Percentiles rank a stretch among this genome's conserved stretches.
These are phyloP conservation scores for Yamadazyma philogaea DNA, from an alignment of 805 yeast species.

Conservation along the genomic window DNA sequence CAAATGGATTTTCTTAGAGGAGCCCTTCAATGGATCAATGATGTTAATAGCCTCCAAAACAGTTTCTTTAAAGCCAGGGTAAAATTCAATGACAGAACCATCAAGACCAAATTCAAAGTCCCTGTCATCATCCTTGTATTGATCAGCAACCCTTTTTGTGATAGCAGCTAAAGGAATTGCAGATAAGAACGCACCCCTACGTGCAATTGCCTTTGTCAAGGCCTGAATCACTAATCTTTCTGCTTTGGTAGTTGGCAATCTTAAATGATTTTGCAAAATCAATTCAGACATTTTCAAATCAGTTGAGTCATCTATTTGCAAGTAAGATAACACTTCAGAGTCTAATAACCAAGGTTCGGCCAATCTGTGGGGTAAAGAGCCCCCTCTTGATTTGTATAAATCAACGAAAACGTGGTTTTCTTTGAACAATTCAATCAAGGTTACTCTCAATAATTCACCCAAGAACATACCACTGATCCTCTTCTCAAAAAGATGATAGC, in stretches of 20 bases:
- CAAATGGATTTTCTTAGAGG: constrained; percentile 70
- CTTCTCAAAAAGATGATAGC: constrained; percentile 89
- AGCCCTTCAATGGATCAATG: constrained; percentile 69
- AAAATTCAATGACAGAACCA: constrained; percentile 90
- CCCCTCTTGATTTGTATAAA: constrained; percentile 39
- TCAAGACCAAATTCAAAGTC: constrained; percentile 94
- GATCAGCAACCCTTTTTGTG: constrained; percentile 62
- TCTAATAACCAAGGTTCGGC: constrained; percentile 75
- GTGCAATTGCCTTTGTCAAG: constrained; percentile 74
- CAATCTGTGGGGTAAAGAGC: constrained; percentile 57
- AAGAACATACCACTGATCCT: constrained; percentile 89
- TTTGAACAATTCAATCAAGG: constrained; percentile 64
- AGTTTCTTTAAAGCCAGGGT: constrained; percentile 83
- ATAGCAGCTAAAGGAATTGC: constrained; percentile 90
- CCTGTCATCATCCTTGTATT: constrained; percentile 46
- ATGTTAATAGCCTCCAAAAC: constrained; percentile 73
- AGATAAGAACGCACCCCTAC: constrained; percentile 85
- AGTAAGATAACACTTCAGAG: constrained; percentile 79
- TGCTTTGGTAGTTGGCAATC: constrained; percentile 63
- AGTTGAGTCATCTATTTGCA: constrained; percentile 81
- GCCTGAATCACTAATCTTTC: constrained; percentile 75
- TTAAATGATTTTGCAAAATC: constrained; percentile 60
- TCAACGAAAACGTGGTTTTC: constrained; percentile 58
- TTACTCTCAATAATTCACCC: constrained; percentile 82
- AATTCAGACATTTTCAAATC: constrained; percentile 68